phyloP scores from a whole-genome alignment of 2,329 filamentous ascomycete genomes.

The Stemphylium vesicarium region DNA sequence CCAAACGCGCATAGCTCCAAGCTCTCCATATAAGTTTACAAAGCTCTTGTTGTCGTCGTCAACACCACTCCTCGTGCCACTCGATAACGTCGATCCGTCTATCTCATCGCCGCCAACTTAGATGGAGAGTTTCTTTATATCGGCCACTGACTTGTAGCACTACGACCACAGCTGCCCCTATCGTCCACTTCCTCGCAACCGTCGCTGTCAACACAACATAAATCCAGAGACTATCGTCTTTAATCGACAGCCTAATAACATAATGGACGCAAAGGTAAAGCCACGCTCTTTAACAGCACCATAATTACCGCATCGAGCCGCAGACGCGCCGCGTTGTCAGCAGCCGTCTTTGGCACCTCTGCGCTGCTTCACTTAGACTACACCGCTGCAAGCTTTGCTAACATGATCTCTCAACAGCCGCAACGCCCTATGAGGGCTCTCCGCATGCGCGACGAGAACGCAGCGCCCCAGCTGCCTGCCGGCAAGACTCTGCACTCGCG shows the following conservation, averaged over 20 bases:
- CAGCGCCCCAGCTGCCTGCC: slow-evolving; percentile 49
- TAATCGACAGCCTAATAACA: slow-evolving; percentile 31
- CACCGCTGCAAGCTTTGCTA: slow-evolving; percentile 18
- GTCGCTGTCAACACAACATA: slow-evolving; percentile 28
- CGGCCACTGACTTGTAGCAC: slow-evolving; percentile 45
- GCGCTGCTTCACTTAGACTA: slow-evolving; percentile 7
- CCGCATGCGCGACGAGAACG: slow-evolving; percentile 75
- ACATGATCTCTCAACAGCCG: slow-evolving; percentile 60
- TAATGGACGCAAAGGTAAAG: slow-evolving; percentile 56
- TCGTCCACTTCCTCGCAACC: slow-evolving; percentile 27
- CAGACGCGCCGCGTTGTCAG: slow-evolving; percentile 5
- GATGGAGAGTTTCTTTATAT: slow-evolving; percentile 50
- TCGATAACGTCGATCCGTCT: slow-evolving; percentile 37
- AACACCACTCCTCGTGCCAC: slow-evolving; percentile 36
- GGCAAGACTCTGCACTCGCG: slow-evolving; percentile 71
- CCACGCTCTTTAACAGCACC: slow-evolving; percentile 2
- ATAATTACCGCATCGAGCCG: neutral
- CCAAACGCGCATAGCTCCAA: slow-evolving; percentile 21
- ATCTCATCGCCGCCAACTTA: slow-evolving; percentile 50
- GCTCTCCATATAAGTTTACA: slow-evolving; percentile 35
- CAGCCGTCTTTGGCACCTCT: slow-evolving; percentile 3
- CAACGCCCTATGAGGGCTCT: slow-evolving; percentile 68
- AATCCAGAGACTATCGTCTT: slow-evolving; percentile 20
- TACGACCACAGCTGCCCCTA: slow-evolving; percentile 38
- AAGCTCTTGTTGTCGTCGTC: slow-evolving; percentile 26